Base-by-base conservation (phyloP, 192 early-diverging fungal genomes). In the Coemansia sp. region DNA sequence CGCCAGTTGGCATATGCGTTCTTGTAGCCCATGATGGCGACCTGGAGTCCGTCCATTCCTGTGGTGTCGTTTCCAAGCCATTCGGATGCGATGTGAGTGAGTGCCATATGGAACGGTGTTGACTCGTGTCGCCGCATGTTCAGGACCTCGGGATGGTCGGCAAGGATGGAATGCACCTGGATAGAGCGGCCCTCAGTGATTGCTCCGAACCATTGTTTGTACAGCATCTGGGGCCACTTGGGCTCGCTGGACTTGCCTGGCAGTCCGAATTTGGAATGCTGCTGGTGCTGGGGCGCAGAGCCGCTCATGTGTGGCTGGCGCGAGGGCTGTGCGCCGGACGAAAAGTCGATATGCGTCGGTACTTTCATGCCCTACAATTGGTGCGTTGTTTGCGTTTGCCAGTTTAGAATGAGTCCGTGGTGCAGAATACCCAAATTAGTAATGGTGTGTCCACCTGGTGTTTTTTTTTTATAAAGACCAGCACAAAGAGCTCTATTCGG, bases 31-130 rank as follows among this genome's bases (percentile, higher is more conserved):
- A 84, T 81, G 22, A 84, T 77, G 36, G 83, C 79, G 14, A 84
- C 73, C 59, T 84, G 83, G 41, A 84, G 67, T n/a, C 75, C 83
- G 32, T 84, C 83, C 83, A 84, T 84, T 23, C 75, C 75, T 6
- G 83, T 66, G 15, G 83, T 84, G 66, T 84, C 83, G 57, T 78
- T 81, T 2, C 83, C 83, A 4, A 84, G 72, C 69, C 67, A 84
- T 23, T 73, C 70, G 56, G 71, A 78, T 35, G 83, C 83, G 41
- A 77, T 74, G 8, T 67, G 72, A 6, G 75, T 72, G 45, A 84
- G 69, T n/a, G 75, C 73, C 67, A 69, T 73, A 53, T 77, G 78
- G 62, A 78, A 84, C 53, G 83, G 83, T 41, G 79, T 78, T 5
- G 83, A 69, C 49, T 81, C 83, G 48, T 56, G 62, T 63, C 79